Evolutionary conservation across 2,329 filamentous ascomycete genomes (phyloP).

Genomic region (Emericellopsis cladophorae): DNA sequence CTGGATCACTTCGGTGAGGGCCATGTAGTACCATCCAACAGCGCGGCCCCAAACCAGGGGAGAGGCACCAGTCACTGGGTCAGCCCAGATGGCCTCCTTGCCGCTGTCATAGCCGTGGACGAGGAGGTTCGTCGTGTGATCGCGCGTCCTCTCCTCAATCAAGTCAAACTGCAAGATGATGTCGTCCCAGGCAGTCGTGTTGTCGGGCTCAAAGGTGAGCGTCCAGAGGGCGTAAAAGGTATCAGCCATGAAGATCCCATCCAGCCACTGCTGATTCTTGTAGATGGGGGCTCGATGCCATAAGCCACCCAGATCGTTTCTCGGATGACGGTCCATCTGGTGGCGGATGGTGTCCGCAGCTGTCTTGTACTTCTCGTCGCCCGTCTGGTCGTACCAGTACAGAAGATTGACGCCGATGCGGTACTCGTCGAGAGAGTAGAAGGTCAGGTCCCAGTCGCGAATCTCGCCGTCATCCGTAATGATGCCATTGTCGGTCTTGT

Average conservation of each 20-base stretch:
- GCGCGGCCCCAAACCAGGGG: conserved; percentile 41
- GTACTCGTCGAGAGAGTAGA: conserved; percentile 39
- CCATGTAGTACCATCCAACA: conserved; percentile 41
- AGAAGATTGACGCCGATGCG: conserved; percentile 39
- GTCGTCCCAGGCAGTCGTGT: conserved; percentile 29
- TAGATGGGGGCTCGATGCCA: conserved; percentile 36
- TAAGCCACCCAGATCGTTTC: conserved; percentile 37
- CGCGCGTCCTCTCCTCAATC: conserved; percentile 26
- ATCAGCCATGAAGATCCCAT: conserved; percentile 39
- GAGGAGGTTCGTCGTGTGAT: conserved; percentile 26
- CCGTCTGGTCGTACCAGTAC: conserved; percentile 32
- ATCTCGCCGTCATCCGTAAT: conserved; percentile 26
- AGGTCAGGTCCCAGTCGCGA: conserved; percentile 27
- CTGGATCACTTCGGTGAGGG: conserved; percentile 35
- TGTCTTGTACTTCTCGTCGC: conserved; percentile 31
- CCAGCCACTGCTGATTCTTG: conserved; percentile 44
- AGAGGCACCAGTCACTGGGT: conserved; percentile 32
- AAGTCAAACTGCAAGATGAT: conserved; percentile 30
- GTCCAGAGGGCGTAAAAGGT: conserved; percentile 28
- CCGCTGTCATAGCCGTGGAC: conserved; percentile 42
- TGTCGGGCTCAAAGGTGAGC: conserved; percentile 19
- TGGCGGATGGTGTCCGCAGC: conserved; percentile 31
- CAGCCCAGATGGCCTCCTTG: conserved; percentile 36
- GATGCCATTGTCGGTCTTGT: conserved; percentile 19
- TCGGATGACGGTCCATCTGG: conserved; percentile 33